Conservation (phyloP, 305 asterid species). For the Solanum chacoense region DNA sequence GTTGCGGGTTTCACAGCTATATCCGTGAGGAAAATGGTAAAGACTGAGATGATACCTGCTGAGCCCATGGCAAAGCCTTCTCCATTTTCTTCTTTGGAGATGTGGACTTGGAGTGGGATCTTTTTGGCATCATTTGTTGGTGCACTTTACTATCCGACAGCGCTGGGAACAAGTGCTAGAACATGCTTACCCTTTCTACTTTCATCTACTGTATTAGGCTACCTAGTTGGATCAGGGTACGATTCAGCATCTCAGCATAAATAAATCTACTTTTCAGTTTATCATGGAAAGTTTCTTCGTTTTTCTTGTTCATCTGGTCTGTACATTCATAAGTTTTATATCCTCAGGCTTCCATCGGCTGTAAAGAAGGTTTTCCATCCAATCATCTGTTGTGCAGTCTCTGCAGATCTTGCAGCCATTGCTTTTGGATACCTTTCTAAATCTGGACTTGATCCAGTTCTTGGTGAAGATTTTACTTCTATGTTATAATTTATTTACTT, state of each 20-base stretch:
- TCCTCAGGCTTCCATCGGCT: conserved; percentile 58
- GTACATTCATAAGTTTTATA: conserved; percentile 5
- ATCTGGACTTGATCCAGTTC: conserved; percentile 67
- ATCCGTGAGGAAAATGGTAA: conserved; percentile 78
- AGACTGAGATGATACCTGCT: conserved; percentile 80
- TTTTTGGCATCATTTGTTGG: conserved; percentile 55
- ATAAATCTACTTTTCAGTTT: not conserved
- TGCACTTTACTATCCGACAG: conserved; percentile 57
- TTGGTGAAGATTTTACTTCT: conserved; percentile 36
- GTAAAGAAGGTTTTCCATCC: conserved; percentile 84
- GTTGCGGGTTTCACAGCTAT: conserved; percentile 91
- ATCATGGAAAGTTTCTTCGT: not conserved
- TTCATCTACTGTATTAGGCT: conserved; percentile 79
- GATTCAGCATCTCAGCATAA: conserved; percentile 11
- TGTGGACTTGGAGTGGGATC: conserved; percentile 70
- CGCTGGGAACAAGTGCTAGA: conserved; percentile 74
- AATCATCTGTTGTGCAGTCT: conserved; percentile 71
- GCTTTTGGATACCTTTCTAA: conserved; percentile 60
- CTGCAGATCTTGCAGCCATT: conserved; percentile 81
- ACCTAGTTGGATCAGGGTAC: conserved; percentile 81
- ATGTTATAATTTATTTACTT: not conserved
- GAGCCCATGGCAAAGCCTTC: conserved; percentile 94
- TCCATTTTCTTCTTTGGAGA: conserved; percentile 63
- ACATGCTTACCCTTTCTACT: conserved; percentile 91
- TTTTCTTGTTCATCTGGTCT: not conserved